These are phyloP conservation scores for Morella rubra DNA, from an alignment of 306 rosid genomes.

Conservation along the genomic window DNA sequence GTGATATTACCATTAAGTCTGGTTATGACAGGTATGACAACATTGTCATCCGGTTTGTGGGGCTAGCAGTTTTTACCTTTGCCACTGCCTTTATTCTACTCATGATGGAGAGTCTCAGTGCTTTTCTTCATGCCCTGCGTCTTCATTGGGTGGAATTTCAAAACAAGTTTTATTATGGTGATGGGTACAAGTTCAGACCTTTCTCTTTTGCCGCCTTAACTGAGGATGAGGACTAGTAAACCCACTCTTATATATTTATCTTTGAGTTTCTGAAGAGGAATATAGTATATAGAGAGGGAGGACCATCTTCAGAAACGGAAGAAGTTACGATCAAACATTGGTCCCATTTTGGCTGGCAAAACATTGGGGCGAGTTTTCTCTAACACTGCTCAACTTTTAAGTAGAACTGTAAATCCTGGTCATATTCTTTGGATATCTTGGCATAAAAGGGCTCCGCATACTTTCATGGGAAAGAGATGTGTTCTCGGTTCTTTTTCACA, in stretches of 20 bases:
- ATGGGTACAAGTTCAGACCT: constrained; percentile 94
- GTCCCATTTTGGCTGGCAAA: constrained; percentile 31
- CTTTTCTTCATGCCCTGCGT: constrained; percentile 98
- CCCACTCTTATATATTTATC: constrained; percentile 3
- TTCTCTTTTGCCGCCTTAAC: constrained; percentile 73
- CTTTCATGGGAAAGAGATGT: constrained; percentile 29
- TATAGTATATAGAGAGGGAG: constrained; percentile 9
- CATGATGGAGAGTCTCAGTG: constrained; percentile 98
- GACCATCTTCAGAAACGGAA: constrained; percentile 13
- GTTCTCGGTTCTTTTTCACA: neutral
- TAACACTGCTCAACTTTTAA: constrained; percentile 46
- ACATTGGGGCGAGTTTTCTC: constrained; percentile 25
- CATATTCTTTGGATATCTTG: constrained; percentile 42
- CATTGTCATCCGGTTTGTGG: constrained; percentile 72
- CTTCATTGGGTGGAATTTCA: constrained; percentile 99
- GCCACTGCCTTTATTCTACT: constrained; percentile 97
- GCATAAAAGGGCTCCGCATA: constrained; percentile 34
- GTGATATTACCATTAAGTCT: constrained; percentile 29
- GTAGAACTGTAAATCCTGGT: constrained; percentile 38
- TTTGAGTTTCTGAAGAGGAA: constrained; percentile 26
- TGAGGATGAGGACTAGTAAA: constrained; percentile 78
- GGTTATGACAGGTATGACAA: constrained; percentile 76
- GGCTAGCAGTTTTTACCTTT: constrained; percentile 87
- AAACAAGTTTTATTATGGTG: constrained; percentile 90
- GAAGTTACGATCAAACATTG: constrained; percentile 28